These are phyloP conservation scores for Ogataea degrootiae DNA, from an alignment of 805 yeast genomes.

Conservation along the genomic window DNA sequence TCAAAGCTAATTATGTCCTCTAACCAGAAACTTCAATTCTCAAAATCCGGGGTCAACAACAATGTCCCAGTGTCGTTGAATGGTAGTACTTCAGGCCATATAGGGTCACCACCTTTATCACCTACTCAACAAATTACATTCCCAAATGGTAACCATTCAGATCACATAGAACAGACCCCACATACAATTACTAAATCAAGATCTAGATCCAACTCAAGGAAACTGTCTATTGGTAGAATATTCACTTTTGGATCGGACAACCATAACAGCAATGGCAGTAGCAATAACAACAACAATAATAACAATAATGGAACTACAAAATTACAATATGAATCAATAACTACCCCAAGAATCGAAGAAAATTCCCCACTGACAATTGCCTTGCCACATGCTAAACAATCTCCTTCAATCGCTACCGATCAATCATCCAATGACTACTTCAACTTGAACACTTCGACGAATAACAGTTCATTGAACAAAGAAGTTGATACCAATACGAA, in stretches of 20 bases:
- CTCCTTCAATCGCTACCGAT: too few relatives aligned
- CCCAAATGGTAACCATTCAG: neutral
- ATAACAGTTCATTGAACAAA: neutral
- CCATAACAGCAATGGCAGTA: neutral
- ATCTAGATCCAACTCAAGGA: slow-evolving; percentile 37
- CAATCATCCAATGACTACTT: too few relatives aligned
- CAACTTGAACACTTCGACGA: neutral
- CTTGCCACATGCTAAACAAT: slow-evolving; percentile 3
- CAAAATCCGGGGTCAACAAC: too few relatives aligned
- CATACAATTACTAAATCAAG: slow-evolving; percentile 22
- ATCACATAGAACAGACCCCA: neutral
- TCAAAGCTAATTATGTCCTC: too few relatives aligned
- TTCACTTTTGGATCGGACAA: slow-evolving; percentile 33
- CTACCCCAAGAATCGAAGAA: slow-evolving; percentile 21
- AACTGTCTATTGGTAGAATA: slow-evolving; percentile 32
- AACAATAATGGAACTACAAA: neutral
- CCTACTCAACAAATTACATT: neutral
- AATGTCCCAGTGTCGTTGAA: too few relatives aligned
- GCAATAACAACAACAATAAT: neutral
- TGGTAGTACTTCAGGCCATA: neutral
- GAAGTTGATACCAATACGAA: neutral
- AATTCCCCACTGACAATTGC: slow-evolving; percentile 11
- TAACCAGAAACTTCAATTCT: too few relatives aligned
- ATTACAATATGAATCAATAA: slow-evolving; percentile 5
- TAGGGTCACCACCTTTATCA: neutral